A percentile compares a stretch with the other conserved stretches of the same genome.
These are phyloP conservation scores for Coemansia sp. DNA, from an alignment of 192 early-diverging fungal genomes.

Conservation along the genomic window DNA sequence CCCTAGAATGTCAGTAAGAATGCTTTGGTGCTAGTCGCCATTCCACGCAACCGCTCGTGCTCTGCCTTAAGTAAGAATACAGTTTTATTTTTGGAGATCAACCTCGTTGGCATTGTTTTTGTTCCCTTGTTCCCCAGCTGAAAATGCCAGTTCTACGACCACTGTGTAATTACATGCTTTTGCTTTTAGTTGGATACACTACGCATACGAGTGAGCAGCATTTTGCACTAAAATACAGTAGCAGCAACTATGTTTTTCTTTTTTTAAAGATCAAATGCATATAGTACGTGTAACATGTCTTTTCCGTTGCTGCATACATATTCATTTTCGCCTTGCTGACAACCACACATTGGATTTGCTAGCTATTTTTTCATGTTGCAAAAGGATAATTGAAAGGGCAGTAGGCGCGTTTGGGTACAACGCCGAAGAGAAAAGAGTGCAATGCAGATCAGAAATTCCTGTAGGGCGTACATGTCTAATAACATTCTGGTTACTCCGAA, in stretches of 20 bases:
- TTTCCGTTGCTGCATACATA: neutral
- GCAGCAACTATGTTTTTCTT: neutral
- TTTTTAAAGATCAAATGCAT: neutral
- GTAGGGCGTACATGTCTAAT: conserved; percentile 7
- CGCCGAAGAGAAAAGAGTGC: neutral
- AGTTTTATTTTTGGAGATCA: neutral
- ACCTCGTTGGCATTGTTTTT: neutral
- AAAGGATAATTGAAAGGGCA: neutral
- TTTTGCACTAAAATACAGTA: neutral
- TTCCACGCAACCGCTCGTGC: neutral
- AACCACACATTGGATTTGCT: neutral
- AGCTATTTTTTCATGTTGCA: neutral
- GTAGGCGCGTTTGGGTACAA: neutral
- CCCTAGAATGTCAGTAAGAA: neutral
- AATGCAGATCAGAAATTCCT: neutral
- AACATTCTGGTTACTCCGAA: neutral
- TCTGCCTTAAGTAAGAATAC: neutral
- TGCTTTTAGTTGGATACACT: neutral
- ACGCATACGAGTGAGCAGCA: neutral
- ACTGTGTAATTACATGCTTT: neutral
- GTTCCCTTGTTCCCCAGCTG: neutral
- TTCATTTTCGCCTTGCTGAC: conserved; percentile 8
- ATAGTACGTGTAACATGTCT: neutral
- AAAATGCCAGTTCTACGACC: neutral
- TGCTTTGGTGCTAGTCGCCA: neutral